Conservation (phyloP, 2,329 filamentous ascomycete genomes). For the Alternaria rosae region DNA sequence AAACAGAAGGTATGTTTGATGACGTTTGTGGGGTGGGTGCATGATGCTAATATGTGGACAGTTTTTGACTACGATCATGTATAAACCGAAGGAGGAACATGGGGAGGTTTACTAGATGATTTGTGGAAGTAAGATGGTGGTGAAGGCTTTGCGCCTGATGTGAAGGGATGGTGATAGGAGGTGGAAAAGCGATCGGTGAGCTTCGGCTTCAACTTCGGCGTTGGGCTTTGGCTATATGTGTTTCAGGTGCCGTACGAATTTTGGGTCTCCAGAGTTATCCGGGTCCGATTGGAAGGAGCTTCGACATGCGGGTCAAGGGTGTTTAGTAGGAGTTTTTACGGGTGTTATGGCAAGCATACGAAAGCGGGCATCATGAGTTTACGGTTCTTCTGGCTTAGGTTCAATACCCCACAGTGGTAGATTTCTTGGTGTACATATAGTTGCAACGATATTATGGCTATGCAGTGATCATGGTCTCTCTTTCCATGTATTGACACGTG, state of each 20-base stretch:
- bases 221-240: neutral
- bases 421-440: neutral
- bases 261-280: too few species aligned
- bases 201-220: neutral
- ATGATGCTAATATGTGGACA: constrained; percentile 49
- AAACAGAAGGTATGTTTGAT: constrained; percentile 78
- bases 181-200: neutral
- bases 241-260: neutral
- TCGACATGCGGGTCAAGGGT: too few species aligned
- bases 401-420: neutral
- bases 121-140: neutral
- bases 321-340: neutral
- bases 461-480: too few species aligned
- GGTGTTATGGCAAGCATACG: neutral
- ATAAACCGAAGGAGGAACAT: constrained; percentile 78
- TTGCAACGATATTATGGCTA: too few species aligned
- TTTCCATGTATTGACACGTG: too few species aligned
- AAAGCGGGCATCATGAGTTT: neutral
- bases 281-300: too few species aligned
- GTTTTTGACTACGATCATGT: constrained; percentile 98
- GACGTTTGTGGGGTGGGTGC: constrained; percentile 7
- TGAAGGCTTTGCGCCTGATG: neutral
- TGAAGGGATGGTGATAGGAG: neutral
- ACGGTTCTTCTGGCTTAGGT: neutral
- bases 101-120: constrained; percentile 3